Evolutionary conservation across 2,329 filamentous ascomycete species (phyloP), one percentile per base, ranked within the genome.

Genomic region (Phoma sp.): DNA sequence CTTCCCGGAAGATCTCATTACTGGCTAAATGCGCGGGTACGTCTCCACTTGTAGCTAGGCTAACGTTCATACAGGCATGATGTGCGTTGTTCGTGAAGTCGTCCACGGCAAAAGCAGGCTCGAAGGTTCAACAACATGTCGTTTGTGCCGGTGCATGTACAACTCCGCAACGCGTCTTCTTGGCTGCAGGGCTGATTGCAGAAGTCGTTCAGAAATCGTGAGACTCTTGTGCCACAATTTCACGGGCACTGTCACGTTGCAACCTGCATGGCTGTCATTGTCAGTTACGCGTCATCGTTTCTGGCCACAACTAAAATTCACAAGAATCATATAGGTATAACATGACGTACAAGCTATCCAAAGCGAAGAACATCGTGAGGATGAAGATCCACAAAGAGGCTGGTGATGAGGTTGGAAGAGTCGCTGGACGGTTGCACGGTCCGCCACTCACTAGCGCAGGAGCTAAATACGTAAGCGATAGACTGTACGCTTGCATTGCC

Each of bases 11-110:
- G 46, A 39, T 37, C 8, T 43, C 3, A 35, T n/a, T 29, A 33
- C 43, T 51, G 54, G 48, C 48, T 57, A 51, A 46, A 55, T 46
- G 43, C 24, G 32, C 47, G 52, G 46, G 27, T 55, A 24, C 31
- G 10, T 37, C 27, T 17, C 52, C 27, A 17, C 3, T n/a, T 24
- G 6, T 4, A 19, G 52, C 37, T 55, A 55, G 36, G 1, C 15
- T 21, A 37, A 55, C 52, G 46, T 55, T 31, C 22, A 12, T 47
- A 17, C 43, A 51, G 22, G 38, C 3, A 40, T 31, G n/a, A 24
- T 35, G 15, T 17, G 32, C 19, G 9, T 36, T 4, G 32, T 43
- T 47, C 15, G 46, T 43, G 32, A 55, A 40, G 29, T 29, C 24
- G 31, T 24, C 36, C 19, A 45, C 7, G 29, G 29, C 17, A 36